Evolutionary conservation across 495 filamentous ascomycete genomes (phyloP), one percentile per base, ranked within the genome.

Genomic region (Recurvomyces mirabilis): DNA sequence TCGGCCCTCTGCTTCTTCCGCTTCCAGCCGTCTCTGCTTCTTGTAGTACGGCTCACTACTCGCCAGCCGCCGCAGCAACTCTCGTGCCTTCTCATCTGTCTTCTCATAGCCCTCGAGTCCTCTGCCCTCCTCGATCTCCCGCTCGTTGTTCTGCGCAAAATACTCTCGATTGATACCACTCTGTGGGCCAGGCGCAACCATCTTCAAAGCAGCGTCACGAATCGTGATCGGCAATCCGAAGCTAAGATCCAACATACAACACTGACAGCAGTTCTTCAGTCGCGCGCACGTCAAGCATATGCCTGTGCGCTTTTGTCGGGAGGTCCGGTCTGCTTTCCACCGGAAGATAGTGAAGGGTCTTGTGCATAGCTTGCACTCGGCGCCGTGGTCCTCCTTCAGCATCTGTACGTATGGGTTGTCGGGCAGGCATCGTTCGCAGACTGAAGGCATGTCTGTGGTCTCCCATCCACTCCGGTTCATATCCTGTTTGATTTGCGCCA

Each of bases 351-450:
- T 95, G 60, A 94, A 98, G 0, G 91, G 91, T 19, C 91, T 81
- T 19, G 93, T 95, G 63, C 91, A 98, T 53, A 84, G 71, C 66
- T 85, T 81, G 69, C 78, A 83, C 41, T 54, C 74, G 52, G 81
- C 81, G 51, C 87, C 91, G 50, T 86, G 73, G 60, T 96, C 88
- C 59, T 94, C 84, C 61, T 98, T 98, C 35, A 96, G 70, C 87
- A 98, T 95, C 62, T 95, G 89, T 32, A 98, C 91, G 62, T 93
- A 96, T 4, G 87, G 91, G 58, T 96, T 96, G 45, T 93, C 86
- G 26, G 91, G 89, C 4, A 98, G 78, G 60, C 93, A 98, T 59
- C 69, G 76, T 56, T 82, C 78, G 56, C 77, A 80, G 12, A 78
- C 73, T 1, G 72, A 77, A 2, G 76, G 74, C 59, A 81, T 81